These are phyloP conservation scores for Dactylellina sp. DNA, from an alignment of 2,329 filamentous ascomycete species.

Conservation along the genomic window DNA sequence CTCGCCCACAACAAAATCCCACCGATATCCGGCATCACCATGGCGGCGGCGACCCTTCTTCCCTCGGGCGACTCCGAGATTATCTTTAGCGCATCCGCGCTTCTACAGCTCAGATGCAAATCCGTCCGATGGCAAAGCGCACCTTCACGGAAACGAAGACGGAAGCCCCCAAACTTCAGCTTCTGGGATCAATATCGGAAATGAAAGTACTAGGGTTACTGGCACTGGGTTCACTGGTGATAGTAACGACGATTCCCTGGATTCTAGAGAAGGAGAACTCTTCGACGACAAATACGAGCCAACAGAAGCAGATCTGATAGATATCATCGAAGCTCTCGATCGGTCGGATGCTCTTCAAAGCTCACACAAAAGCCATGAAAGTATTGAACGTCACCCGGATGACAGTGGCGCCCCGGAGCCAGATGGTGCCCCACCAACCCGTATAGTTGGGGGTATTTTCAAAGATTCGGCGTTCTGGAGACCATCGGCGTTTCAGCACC, in stretches of 20 bases:
- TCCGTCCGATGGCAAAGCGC: not conserved
- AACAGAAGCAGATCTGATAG: not conserved
- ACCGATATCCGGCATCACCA: not conserved
- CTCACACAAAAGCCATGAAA: not conserved
- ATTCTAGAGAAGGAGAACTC: conserved; percentile 1
- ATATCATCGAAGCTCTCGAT: not conserved
- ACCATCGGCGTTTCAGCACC: not conserved
- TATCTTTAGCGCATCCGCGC: not conserved
- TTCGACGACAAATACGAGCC: conserved; percentile 15
- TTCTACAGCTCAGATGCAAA: conserved; percentile 13
- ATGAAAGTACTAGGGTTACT: not conserved
- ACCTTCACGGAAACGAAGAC: not conserved
- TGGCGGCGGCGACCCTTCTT: not conserved
- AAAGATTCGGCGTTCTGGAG: conserved; percentile 4
- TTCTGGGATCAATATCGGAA: not conserved
- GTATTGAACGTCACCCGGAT: not conserved
- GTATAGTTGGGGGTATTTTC: not conserved
- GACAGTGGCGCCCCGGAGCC: not conserved
- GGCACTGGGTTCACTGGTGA: not conserved
- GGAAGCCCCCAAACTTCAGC: not conserved
- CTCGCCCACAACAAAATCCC: not conserved
- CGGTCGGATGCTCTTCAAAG: not conserved
- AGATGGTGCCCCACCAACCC: not conserved
- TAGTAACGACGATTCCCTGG: not conserved
- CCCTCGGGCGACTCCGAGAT: not conserved